Base-by-base conservation (phyloP, 768 basidiomycete species). In the Kwoniella dendrophila region DNA sequence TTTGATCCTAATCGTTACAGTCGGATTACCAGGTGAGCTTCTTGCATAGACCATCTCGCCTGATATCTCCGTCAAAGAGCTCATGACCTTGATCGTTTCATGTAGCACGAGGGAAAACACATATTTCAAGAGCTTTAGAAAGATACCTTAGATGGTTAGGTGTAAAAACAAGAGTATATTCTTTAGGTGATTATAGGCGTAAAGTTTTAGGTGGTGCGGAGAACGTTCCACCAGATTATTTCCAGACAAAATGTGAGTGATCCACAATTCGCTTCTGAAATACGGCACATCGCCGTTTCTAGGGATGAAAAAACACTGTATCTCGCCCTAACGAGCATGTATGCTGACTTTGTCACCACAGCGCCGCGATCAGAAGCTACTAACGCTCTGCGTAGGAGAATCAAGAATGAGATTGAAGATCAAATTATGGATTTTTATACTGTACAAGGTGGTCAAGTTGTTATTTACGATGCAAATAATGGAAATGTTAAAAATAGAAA, bases 81-180 rank as follows among this genome's bases (percentile, higher is more conserved):
- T 36, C 29, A 10, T 57, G 14, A 18, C 18, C 40, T 55, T 24
- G 30, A 41, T 58, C 41, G 49, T 24, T 8, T 29, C 41, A 6
- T 57, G 33, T 63, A 75, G 94, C 95, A 0, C 86, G 92, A 55
- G 92, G 93, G 33, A 96, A 96, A 81, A 99, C 96, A 0, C 96
- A 99, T 78, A 92, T 98, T 59, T 95, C 93, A 1, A 85, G 94
- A 38, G 88, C 95, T 6, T 84, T 98, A 12, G 95, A 98, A 78
- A 86, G 96, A n/a, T 99, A 99, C 80, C 84, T 99, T 1, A 84
- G 92, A 78, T 99, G 96, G 96, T 90, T 92, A 79, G 96, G 96
- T 30, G 90, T 99, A 56, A 97, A 95, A 80, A 95, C 92, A 0
- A 86, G 89, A 66, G 96, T 98, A 56, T 87, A 97, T 58, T 94